Percentiles rank a stretch among this genome's conserved stretches.
These are phyloP conservation scores for Mortierella sp. DNA, from an alignment of 371 early-diverging fungal genomes.

Conservation along the genomic window DNA sequence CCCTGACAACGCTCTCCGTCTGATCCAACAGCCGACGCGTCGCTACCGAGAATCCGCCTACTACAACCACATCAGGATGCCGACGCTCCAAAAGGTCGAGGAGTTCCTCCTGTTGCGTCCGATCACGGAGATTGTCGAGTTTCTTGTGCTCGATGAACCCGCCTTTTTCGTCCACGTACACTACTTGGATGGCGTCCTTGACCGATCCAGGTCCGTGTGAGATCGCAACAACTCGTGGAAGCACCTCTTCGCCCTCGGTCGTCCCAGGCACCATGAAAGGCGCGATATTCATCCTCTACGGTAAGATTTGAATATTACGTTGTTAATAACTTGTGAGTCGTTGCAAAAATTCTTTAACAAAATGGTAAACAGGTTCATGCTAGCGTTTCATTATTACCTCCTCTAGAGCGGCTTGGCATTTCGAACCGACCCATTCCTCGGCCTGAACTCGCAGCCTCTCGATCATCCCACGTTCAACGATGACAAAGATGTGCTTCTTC, in stretches of 20 bases:
- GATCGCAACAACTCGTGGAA: conserved; percentile 86
- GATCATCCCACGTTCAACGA: conserved; percentile 81
- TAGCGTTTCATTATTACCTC: conserved; percentile 56
- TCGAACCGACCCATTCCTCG: conserved; percentile 76
- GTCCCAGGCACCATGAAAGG: conserved; percentile 66
- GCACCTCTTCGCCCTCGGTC: conserved; percentile 62
- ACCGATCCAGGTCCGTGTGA: conserved; percentile 86
- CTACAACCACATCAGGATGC: conserved; percentile 84
- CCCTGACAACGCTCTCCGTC: conserved; percentile 70
- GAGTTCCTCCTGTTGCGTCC: conserved; percentile 67
- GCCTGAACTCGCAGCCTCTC: conserved; percentile 83
- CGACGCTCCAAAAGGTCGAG: conserved; percentile 71
- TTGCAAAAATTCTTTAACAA: background rate
- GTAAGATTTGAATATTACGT: background rate
- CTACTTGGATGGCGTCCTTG: conserved; percentile 79
- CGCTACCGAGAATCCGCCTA: conserved; percentile 84
- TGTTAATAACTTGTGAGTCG: background rate
- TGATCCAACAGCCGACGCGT: conserved; percentile 81
- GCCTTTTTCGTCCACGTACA: conserved; percentile 85
- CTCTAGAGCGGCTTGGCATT: conserved; percentile 75
- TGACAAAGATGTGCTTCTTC: conserved; percentile 76
- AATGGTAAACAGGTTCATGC: background rate
- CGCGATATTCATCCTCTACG: conserved; percentile 80
- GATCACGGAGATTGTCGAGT: conserved; percentile 74
- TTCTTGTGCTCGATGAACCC: conserved; percentile 73